phyloP scores from a whole-genome alignment of 371 early-diverging fungal species.

The Rhizopus stolonifer region DNA sequence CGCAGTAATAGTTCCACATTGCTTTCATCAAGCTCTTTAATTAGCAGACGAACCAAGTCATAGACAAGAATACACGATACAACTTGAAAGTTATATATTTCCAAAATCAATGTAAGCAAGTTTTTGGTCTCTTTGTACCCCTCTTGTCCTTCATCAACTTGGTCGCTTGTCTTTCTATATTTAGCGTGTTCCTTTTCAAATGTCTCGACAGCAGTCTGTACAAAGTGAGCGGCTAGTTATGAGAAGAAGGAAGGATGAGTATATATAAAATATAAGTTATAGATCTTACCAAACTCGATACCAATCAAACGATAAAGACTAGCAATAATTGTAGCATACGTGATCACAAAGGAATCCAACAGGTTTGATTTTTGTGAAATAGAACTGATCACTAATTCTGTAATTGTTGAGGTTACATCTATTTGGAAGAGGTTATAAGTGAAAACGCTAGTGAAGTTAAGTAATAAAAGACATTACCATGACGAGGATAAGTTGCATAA shows the following conservation, averaged over 20 bases:
- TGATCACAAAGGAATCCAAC: constrained; percentile 86
- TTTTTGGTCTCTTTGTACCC: constrained; percentile 75
- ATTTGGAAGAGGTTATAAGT: no score
- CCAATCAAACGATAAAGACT: constrained; percentile 81
- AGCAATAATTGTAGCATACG: constrained; percentile 85
- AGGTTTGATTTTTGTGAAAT: constrained; percentile 80
- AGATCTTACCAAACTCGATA: constrained; percentile 81
- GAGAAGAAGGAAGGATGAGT: not conserved
- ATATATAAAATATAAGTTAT: not conserved
- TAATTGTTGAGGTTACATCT: constrained; percentile 86
- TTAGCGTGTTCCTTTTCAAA: constrained; percentile 53
- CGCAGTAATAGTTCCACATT: constrained; percentile 88
- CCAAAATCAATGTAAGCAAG: constrained; percentile 76
- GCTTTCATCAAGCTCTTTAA: constrained; percentile 69
- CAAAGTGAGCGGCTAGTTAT: constrained; percentile 72
- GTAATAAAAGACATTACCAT: constrained; percentile 52
- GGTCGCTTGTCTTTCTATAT: constrained; percentile 27
- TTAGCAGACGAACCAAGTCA: constrained; percentile 77
- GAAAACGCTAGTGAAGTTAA: no score
- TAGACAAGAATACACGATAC: constrained; percentile 84
- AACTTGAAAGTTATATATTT: constrained; percentile 90
- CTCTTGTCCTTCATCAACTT: constrained; percentile 38
- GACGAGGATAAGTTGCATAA: constrained; percentile 78
- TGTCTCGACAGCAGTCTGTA: constrained; percentile 80
- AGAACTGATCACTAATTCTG: constrained; percentile 71